These are phyloP conservation scores for Mycena chlorophos DNA, from an alignment of 768 basidiomycete genomes.

Conservation along the genomic window DNA sequence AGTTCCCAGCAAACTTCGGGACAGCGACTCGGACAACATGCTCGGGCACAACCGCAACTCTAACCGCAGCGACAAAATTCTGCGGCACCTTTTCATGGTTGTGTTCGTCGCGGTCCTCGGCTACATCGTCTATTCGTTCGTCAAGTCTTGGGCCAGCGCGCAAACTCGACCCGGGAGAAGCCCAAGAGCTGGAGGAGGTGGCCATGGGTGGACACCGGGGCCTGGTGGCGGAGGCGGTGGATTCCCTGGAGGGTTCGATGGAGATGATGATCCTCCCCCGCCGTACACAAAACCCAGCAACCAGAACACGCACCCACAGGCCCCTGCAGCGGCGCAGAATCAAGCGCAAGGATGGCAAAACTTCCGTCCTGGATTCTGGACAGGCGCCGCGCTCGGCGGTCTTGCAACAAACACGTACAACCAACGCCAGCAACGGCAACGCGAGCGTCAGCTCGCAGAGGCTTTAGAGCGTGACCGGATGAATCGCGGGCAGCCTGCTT, in stretches of 20 bases:
- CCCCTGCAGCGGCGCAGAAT: constrained; percentile 14
- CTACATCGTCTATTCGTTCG: constrained; percentile 56
- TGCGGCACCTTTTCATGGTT: constrained; percentile 52
- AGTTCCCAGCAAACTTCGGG: constrained; percentile 51
- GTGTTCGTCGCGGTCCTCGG: constrained; percentile 56
- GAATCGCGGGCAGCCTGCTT: constrained; percentile 27
- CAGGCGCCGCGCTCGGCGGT: constrained; percentile 75
- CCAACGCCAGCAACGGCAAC: constrained; percentile 30
- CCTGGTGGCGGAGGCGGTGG: constrained; percentile 44
- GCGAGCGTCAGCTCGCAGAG: constrained; percentile 35
- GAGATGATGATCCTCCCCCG: constrained; percentile 50
- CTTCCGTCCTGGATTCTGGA: constrained; percentile 92
- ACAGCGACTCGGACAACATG: constrained; percentile 29
- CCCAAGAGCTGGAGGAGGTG: no score
- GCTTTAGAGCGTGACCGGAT: constrained; percentile 60
- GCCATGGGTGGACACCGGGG: no score
- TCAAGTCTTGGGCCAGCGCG: constrained; percentile 53
- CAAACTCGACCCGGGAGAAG: constrained; percentile 31
- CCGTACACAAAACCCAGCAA: constrained; percentile 53
- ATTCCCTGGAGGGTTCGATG: constrained; percentile 52
- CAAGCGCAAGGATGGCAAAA: constrained; percentile 27
- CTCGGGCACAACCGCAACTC: not conserved
- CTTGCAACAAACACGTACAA: constrained; percentile 61
- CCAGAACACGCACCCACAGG: no score
- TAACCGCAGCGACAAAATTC: constrained; percentile 23